These are phyloP conservation scores for Bruguiera hainesii DNA, from an alignment of 441 rosid species.

Conservation along the genomic window DNA sequence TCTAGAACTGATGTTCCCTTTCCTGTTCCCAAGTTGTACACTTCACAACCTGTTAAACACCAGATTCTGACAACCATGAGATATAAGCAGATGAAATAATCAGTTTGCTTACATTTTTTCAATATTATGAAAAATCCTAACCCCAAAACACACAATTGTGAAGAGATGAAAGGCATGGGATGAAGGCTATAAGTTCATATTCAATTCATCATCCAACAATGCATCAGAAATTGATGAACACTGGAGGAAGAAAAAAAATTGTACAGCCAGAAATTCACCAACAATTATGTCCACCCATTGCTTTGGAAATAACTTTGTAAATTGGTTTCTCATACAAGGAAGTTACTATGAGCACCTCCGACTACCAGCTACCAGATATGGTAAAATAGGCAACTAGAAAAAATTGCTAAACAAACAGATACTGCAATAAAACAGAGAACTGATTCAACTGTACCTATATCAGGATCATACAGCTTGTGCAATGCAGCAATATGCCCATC, in stretches of 20 bases:
- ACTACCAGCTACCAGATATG: neutral
- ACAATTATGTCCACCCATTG: no score
- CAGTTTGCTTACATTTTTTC: neutral
- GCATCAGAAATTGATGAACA: no score
- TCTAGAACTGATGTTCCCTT: conserved; percentile 93
- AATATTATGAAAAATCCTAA: no score
- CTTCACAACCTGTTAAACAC: conserved; percentile 64
- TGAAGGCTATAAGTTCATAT: no score
- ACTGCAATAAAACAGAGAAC: conserved; percentile 5
- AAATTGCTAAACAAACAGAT: neutral
- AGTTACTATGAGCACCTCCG: neutral
- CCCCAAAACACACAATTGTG: no score
- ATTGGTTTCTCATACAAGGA: neutral
- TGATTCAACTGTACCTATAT: conserved; percentile 46
- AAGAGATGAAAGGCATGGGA: no score
- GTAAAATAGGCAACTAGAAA: neutral
- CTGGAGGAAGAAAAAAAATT: no score
- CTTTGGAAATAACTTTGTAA: no score
- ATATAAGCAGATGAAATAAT: neutral
- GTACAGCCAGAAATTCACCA: no score
- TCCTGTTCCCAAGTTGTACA: conserved; percentile 95
- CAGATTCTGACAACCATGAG: neutral
- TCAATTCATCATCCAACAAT: no score
- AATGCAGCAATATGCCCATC: conserved; percentile 95
- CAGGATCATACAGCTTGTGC: conserved; percentile 56